These are phyloP conservation scores for Cotoneaster glaucophyllus DNA, from an alignment of 306 rosid genomes.

Conservation along the genomic window DNA sequence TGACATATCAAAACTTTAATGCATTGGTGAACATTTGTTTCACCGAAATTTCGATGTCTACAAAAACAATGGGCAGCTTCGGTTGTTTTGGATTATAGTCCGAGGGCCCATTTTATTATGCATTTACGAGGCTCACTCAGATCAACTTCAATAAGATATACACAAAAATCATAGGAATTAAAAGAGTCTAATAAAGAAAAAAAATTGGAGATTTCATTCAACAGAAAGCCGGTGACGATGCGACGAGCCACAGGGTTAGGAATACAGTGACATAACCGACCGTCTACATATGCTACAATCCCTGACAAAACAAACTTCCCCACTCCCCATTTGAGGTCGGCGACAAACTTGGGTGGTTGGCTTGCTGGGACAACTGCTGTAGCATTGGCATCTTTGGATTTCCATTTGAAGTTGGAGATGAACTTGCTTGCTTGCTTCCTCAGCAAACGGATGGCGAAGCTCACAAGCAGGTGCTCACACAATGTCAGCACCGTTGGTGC, in stretches of 20 bases:
- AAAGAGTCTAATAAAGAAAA: neutral
- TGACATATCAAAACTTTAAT: no score
- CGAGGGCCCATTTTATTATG: conserved; percentile 15
- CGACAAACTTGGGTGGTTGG: conserved; percentile 20
- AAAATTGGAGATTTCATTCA: conserved; percentile 29
- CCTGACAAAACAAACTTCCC: conserved; percentile 74
- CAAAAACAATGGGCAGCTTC: conserved; percentile 40
- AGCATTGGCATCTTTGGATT: conserved; percentile 20
- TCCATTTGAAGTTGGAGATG: conserved; percentile 35
- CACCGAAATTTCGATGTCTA: no score
- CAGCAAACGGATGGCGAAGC: conserved; percentile 80
- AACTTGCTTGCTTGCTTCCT: conserved; percentile 60
- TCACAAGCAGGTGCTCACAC: conserved; percentile 81
- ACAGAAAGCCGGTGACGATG: conserved; percentile 79
- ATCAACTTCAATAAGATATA: neutral
- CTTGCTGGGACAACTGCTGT: conserved; percentile 19
- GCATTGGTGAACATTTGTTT: no score
- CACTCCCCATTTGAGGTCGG: conserved; percentile 59
- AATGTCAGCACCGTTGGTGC: conserved; percentile 76
- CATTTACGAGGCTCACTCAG: neutral
- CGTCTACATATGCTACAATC: conserved; percentile 81
- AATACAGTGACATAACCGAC: conserved; percentile 78
- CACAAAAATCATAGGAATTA: neutral
- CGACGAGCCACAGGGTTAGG: conserved; percentile 80
- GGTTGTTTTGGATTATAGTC: conserved; percentile 27